Percentiles rank a stretch among this genome's conserved stretches.
Evolutionary conservation across 2,329 filamentous ascomycete species (phyloP).

Genomic region (Zopfia rhizophila): DNA sequence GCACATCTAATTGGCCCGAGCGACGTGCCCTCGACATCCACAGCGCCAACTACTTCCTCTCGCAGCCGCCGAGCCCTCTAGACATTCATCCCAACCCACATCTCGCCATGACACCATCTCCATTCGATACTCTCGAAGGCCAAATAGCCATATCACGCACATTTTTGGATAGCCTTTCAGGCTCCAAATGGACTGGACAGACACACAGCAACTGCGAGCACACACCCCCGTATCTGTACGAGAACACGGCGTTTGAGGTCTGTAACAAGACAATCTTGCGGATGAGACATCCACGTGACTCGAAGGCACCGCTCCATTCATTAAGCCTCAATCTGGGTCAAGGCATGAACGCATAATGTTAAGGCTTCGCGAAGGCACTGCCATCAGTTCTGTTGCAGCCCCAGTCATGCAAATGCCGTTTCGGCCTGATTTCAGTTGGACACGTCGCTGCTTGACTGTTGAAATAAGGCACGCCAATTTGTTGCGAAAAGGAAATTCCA

Average conservation of each 20-base stretch:
- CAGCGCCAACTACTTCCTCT: slow-evolving; percentile 34
- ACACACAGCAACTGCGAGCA: too few species aligned
- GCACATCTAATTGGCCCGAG: slow-evolving; percentile 41
- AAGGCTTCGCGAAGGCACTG: slow-evolving; percentile 39
- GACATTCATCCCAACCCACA: slow-evolving; percentile 34
- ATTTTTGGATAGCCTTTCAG: slow-evolving; percentile 19
- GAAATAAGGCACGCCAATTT: slow-evolving; percentile 29
- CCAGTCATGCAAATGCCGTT: slow-evolving; percentile 42
- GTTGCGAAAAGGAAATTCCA: slow-evolving; percentile 29
- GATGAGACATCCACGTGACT: slow-evolving; percentile 52
- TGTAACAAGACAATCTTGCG: slow-evolving; percentile 48
- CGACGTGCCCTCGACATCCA: slow-evolving; percentile 40
- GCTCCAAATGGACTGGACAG: too few species aligned
- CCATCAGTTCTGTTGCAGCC: slow-evolving; percentile 29
- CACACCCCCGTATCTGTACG: too few species aligned
- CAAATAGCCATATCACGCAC: slow-evolving; percentile 24
- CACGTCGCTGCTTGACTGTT: slow-evolving; percentile 26
- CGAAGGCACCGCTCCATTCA: slow-evolving; percentile 31
- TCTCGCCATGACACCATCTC: slow-evolving; percentile 42
- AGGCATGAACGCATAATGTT: slow-evolving; percentile 51
- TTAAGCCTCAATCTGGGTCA: slow-evolving; percentile 21
- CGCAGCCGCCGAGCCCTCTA: slow-evolving; percentile 21
- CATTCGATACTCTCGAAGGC: slow-evolving; percentile 23
- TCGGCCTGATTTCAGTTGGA: slow-evolving; percentile 45
- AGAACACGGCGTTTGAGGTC: slow-evolving; percentile 49